These are phyloP conservation scores for Parachaetomium inaequale DNA, from an alignment of 495 filamentous ascomycete species.

Conservation along the genomic window DNA sequence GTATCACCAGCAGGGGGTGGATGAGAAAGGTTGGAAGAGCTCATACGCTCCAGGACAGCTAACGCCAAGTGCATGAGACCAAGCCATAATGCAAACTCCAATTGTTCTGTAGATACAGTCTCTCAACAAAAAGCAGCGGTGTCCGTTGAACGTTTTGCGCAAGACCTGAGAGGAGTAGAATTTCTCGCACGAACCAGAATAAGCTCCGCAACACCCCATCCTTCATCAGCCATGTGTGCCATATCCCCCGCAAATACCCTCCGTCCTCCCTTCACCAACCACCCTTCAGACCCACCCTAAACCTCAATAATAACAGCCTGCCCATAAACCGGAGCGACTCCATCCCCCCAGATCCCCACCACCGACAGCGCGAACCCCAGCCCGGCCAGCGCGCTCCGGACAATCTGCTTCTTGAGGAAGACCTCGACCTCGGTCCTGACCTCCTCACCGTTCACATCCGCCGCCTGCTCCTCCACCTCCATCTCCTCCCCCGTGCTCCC, in stretches of 20 bases:
- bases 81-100: conserved; percentile 1
- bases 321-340: conserved; percentile 33
- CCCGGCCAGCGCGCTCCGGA: conserved; percentile 59
- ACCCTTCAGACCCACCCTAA: background rate
- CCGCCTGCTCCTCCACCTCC: conserved; percentile 37
- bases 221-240: background rate
- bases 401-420: conserved; percentile 58
- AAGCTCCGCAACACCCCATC: background rate
- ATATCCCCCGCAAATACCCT: background rate
- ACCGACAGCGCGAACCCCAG: conserved; percentile 70
- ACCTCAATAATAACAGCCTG: conserved; percentile 12
- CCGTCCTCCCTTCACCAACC: background rate
- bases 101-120: conserved; percentile 21
- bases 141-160: background rate
- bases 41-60: background rate
- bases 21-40: background rate
- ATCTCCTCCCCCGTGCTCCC: conserved; percentile 39
- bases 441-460: conserved; percentile 73
- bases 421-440: conserved; percentile 66
- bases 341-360: conserved; percentile 88
- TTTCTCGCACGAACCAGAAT: background rate
- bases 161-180: background rate
- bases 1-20: too few species aligned
- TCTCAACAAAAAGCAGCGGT: background rate
- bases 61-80: too few species aligned